phyloP scores from a whole-genome alignment of 306 rosid genomes.

The Trichosanthes cucumerina region DNA sequence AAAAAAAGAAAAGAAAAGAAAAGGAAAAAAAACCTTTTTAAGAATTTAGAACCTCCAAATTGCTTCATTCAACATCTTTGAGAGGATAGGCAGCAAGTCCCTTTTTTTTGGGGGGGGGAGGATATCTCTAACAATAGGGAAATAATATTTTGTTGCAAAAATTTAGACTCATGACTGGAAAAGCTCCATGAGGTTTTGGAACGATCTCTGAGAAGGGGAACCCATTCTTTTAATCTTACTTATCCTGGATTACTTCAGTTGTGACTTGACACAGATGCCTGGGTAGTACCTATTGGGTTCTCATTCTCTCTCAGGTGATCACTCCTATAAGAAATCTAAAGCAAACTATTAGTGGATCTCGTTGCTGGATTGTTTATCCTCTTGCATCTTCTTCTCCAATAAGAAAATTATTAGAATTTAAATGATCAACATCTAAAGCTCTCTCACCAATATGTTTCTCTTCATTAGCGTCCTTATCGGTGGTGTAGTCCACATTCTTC shows the following conservation, averaged over 20 bases:
- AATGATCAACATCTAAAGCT: not conserved
- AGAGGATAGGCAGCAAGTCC: not conserved
- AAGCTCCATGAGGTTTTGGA: not conserved
- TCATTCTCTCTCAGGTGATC: not conserved
- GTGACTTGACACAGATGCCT: not conserved
- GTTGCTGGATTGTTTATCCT: not conserved
- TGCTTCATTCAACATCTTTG: not conserved
- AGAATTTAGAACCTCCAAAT: not conserved
- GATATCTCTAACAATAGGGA: not conserved
- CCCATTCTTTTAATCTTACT: not conserved
- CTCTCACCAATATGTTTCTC: not conserved
- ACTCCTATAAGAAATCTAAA: not conserved
- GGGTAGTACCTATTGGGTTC: not conserved
- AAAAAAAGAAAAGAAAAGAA: not conserved
- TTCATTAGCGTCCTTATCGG: not conserved
- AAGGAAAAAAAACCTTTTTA: not conserved
- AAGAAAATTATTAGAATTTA: not conserved
- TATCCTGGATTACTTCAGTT: not conserved
- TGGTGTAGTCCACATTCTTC: not conserved
- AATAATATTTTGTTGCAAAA: not conserved
- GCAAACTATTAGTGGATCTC: not conserved
- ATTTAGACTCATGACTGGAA: not conserved
- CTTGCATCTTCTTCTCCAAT: not conserved
- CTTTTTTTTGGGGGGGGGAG: not conserved
- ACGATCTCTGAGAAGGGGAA: not conserved